These are phyloP conservation scores for Lyophyllum semitale DNA, from an alignment of 768 basidiomycete species.

Conservation along the genomic window DNA sequence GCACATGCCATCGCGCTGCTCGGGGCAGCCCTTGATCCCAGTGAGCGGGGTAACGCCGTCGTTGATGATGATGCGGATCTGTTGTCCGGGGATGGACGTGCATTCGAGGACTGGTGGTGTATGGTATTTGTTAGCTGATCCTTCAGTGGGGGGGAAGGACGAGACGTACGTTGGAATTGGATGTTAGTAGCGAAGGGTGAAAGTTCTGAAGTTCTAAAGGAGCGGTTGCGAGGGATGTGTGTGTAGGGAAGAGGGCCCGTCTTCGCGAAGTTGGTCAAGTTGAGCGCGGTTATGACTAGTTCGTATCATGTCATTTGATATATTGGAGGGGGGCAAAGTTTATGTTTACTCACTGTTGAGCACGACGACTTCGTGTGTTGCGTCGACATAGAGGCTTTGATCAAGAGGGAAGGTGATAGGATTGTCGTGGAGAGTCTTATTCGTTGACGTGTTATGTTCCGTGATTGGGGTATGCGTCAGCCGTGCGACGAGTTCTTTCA, in stretches of 20 bases:
- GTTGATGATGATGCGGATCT: conserved; percentile 86
- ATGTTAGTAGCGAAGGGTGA: conserved; percentile 89
- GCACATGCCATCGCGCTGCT: conserved; percentile 78
- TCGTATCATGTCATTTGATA: background rate
- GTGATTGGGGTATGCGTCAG: conserved; percentile 75
- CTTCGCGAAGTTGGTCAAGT: conserved; percentile 72
- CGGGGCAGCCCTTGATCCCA: conserved; percentile 71
- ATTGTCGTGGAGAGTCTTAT: conserved; percentile 76
- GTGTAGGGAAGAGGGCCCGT: conserved; percentile 76
- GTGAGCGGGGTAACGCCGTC: conserved; percentile 85
- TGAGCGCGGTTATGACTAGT: conserved; percentile 81
- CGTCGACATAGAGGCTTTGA: conserved; percentile 82
- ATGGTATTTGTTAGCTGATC: conserved; percentile 13
- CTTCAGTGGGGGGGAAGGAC: conserved; percentile 1
- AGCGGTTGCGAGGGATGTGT: conserved; percentile 63
- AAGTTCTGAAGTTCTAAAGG: conserved; percentile 75
- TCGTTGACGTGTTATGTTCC: conserved; percentile 80
- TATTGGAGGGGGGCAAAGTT: background rate
- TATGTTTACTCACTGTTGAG: conserved; percentile 60
- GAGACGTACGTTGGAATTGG: conserved; percentile 77
- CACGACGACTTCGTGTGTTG: conserved; percentile 90
- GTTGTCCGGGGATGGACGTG: conserved; percentile 43
- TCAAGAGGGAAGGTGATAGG: conserved; percentile 69
- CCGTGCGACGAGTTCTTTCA: conserved; percentile 83
- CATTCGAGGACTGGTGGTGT: conserved; percentile 64